Evolutionary conservation across 345 rosid genomes (phyloP), one percentile per base, ranked within the genome.

Genomic region (Erodium maritimum): DNA sequence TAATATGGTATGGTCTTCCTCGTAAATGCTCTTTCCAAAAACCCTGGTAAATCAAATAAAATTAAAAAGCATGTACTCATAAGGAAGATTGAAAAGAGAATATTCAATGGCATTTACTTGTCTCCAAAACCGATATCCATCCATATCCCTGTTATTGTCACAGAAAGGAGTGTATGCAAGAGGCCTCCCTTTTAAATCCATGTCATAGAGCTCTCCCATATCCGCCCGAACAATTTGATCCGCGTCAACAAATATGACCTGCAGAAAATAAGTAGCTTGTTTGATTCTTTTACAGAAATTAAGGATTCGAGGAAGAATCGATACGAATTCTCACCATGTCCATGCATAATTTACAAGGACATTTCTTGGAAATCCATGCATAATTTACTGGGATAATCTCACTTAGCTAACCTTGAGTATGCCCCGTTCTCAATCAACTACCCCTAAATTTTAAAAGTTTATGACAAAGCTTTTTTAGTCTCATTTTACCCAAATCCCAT

Each of bases 11-110:
- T 63, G 97, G 84, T 66, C 56, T 85, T 62, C 96, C 95, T 18
- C 85, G 86, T 63, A 94, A 75, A 81, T 94, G 99, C 58, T 94
- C 99, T 79, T 65, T 94, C 99, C 99, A 94, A 77, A 94, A 94
- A 70, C 99, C 99, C 97, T 94, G 72, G 60, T 59, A 58, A 4
- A 45, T 34, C 0, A 45, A 69, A 57, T 52, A 9, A 37, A 17
- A 10, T 0, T 42, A 42, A 42, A 14, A 42, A 42, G 8, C 48
- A 42, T 42, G 48, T 16, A 14, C 48, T 7, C 48, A 42, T 42
- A 64, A 52, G 69, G 55, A 57, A 52, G 52, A 21, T 19, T 9
- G 2, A 22, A 50, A 60, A 42, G 21, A 11, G 23, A 61, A 21
- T 10, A 23, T 67, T 17, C 3, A 34, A 24, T 22, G 3, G 16